Percentiles rank a stretch among this genome's conserved stretches.
Conservation (phyloP, 257 asterid species). For the Vinca minor region DNA sequence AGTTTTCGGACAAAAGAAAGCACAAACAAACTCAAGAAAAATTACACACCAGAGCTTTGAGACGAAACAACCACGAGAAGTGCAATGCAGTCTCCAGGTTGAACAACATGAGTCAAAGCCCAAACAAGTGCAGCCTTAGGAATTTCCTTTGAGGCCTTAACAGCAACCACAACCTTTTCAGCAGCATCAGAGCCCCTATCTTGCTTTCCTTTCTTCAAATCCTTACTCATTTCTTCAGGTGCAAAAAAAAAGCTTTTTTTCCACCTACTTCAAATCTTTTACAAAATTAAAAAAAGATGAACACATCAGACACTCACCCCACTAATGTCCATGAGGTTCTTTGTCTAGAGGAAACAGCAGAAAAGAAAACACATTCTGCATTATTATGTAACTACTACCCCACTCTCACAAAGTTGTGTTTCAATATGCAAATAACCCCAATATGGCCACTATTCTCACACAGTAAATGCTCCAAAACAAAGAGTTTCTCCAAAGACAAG, state of each 20-base stretch:
- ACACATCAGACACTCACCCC: constrained; percentile 14
- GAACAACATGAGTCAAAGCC: constrained; percentile 98
- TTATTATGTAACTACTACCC: too few species aligned
- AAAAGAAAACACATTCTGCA: constrained; percentile 34
- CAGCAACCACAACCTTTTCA: constrained; percentile 94
- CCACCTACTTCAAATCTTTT: constrained; percentile 12
- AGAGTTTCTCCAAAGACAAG: constrained; percentile 20
- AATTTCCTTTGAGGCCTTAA: constrained; percentile 89
- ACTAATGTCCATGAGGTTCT: constrained; percentile 14
- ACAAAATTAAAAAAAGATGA: constrained; percentile 3
- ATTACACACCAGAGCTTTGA: constrained; percentile 52
- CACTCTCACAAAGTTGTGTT: too few species aligned
- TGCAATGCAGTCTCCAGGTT: constrained; percentile 95
- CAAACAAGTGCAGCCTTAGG: constrained; percentile 88
- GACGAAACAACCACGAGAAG: constrained; percentile 85
- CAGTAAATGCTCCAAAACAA: constrained; percentile 12
- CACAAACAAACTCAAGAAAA: not conserved
- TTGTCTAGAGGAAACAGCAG: constrained; percentile 35
- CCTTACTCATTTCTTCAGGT: constrained; percentile 55
- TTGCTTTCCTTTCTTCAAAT: constrained; percentile 53
- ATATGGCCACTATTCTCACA: constrained; percentile 31
- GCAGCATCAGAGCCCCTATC: constrained; percentile 49
- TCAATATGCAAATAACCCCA: constrained; percentile 39
- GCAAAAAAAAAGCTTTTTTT: constrained; percentile 9
- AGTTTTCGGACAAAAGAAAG: not conserved